Conservation (phyloP, 2,329 filamentous ascomycete genomes). For the Parafenestella ontariensis region DNA sequence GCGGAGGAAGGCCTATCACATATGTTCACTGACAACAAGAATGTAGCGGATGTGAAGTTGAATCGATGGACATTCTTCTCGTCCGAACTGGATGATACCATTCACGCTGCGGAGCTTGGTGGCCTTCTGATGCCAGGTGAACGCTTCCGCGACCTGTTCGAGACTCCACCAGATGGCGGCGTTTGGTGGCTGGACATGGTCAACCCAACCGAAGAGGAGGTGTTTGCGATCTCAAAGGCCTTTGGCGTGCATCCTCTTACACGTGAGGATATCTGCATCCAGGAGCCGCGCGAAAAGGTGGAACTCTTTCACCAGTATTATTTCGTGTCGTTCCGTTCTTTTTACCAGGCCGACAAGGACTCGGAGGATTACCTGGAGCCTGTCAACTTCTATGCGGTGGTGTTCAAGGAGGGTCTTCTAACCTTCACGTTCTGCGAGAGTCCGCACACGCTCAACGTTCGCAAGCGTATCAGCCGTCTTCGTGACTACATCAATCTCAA, state of each 20-base stretch:
- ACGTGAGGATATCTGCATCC: conserved; percentile 92
- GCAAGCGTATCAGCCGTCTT: conserved; percentile 87
- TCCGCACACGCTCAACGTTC: conserved; percentile 84
- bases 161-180: conserved; percentile 72
- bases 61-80: conserved; percentile 98
- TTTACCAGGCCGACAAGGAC: conserved; percentile 80
- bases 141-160: conserved; percentile 86
- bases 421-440: conserved; percentile 94
- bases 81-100: conserved; percentile 89
- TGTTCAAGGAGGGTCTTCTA: conserved; percentile 92
- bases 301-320: conserved; percentile 98
- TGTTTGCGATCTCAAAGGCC: conserved; percentile 86
- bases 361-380: conserved; percentile 87
- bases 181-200: conserved; percentile 99
- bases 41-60: conserved; percentile 57
- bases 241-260: conserved; percentile 96
- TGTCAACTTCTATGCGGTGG: conserved; percentile 95
- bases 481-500: conserved; percentile 95
- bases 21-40: conserved; percentile 44
- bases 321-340: conserved; percentile 96
- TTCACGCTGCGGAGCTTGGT: conserved; percentile 87
- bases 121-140: conserved; percentile 90
- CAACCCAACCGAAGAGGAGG: conserved; percentile 86
- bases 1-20: conserved; percentile 47
- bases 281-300: conserved; percentile 97